phyloP scores from a whole-genome alignment of 1,284 basidiomycete genomes.

The Malassezia obtusa region DNA sequence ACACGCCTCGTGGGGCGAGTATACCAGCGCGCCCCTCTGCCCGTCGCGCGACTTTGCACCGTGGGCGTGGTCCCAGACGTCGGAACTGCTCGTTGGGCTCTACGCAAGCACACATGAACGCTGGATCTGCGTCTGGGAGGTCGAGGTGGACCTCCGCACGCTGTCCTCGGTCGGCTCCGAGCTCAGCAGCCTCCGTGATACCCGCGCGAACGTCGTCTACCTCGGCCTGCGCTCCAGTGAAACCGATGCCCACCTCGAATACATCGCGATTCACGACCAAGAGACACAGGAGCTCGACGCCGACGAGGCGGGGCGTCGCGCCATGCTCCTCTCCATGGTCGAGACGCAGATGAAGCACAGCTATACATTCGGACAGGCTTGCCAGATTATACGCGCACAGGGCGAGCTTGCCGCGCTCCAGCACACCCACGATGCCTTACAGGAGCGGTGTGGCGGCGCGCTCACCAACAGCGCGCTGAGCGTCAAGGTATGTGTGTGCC shows the following conservation, averaged over 20 bases:
- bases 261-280: background rate
- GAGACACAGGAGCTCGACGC: background rate
- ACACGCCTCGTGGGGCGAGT: constrained; percentile 12
- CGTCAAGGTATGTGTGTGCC: constrained; percentile 8
- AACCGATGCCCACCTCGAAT: background rate
- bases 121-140: constrained; percentile 14
- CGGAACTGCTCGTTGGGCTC: background rate
- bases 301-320: background rate
- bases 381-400: constrained; percentile 10
- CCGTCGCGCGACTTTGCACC: constrained; percentile 1
- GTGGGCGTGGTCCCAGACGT: background rate
- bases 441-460: background rate
- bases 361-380: constrained; percentile 19
- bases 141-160: background rate
- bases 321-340: constrained; percentile 9
- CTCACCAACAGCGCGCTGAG: background rate
- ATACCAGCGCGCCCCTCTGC: background rate
- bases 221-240: background rate
- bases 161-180: background rate
- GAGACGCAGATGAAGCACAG: constrained; percentile 30
- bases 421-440: background rate
- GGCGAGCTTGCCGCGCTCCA: constrained; percentile 6
- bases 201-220: background rate
- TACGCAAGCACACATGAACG: background rate
- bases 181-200: background rate